Evolutionary conservation across 192 early-diverging fungal species (phyloP), one percentile per base, ranked within the genome.

Genomic region (Mortierella claussenii): DNA sequence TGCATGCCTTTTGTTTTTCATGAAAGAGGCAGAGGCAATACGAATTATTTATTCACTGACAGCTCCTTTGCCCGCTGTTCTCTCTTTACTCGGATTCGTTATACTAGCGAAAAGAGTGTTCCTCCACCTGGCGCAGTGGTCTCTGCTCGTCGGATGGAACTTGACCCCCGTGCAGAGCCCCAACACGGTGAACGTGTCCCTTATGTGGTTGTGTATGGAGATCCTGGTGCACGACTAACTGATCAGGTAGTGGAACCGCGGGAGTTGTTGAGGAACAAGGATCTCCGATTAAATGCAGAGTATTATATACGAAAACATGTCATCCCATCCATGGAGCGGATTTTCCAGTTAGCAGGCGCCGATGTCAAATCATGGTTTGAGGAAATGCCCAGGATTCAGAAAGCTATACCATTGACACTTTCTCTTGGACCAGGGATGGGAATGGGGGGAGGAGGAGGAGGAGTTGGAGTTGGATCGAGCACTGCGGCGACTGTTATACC

Each of bases 231-330:
- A 9, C 84, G 91, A 32, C 73, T 96, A 12, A 87, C 85, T 12
- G 94, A 96, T 61, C 88, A 89, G 21, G 88, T 91, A 10, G 84
- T 95, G 15, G 57, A 80, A 9, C 94, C 95, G 1, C 79, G 88
- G 17, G 85, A 86, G 10, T 63, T 94, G n/a, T 74, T 91, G 18
- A 26, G 64, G 24, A 81, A 86, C 47, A 88, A 88, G 58, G 83
- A 89, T 15, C 78, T 95, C 24, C 81, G 87, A 18, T 70, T 95
- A 15, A 85, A 98, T 69, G 89, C 85, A 8, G 84, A 84, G 31
- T 97, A 96, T 63, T 98, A 98, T 65, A 91, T 98, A 47, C 79
- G 81, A 2, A 93, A 93, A 71, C 93, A 95, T 82, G 86, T 95
- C 11, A 88, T 94, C 28, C 94, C 94, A 4, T 86, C 93, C 1